These are phyloP conservation scores for Xerocomellus amylosporus DNA, from an alignment of 768 basidiomycete species.

Conservation along the genomic window DNA sequence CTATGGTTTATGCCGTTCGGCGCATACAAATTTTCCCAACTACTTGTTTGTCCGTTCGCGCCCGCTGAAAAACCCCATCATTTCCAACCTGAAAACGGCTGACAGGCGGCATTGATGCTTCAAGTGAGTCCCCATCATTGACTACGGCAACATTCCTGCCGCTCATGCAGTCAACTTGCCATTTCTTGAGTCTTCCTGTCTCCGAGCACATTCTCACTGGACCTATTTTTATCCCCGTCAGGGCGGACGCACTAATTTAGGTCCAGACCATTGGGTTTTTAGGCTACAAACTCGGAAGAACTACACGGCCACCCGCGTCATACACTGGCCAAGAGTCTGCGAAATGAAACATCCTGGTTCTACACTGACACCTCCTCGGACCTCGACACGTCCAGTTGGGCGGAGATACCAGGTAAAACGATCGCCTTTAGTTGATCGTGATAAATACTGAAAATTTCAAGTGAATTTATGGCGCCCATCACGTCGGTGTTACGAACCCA, in stretches of 20 bases:
- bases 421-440: constrained; percentile 4
- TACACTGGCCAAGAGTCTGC: constrained; percentile 1
- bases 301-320: constrained; percentile 17
- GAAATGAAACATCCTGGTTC: constrained; percentile 4
- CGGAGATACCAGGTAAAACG: constrained; percentile 12
- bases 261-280: constrained; percentile 5
- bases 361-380: constrained; percentile 23
- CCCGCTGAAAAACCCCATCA: constrained; percentile 3
- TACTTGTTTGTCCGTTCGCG: constrained; percentile 15
- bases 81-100: constrained; percentile 8
- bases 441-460: constrained; percentile 4
- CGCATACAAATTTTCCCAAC: constrained; percentile 14
- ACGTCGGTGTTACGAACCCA: constrained; percentile 13
- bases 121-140: constrained; percentile 6
- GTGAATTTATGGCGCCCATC: constrained; percentile 19
- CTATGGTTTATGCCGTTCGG: background rate
- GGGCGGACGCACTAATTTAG: constrained; percentile 1
- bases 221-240: constrained; percentile 17
- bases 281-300: constrained; percentile 8
- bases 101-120: constrained; percentile 2
- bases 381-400: background rate
- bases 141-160: constrained; percentile 24
- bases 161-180: constrained; percentile 13
- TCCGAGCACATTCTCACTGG: constrained; percentile 24
- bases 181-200: constrained; percentile 9